phyloP scores from a whole-genome alignment of 768 basidiomycete species.

The Rhizopogon rudus region DNA sequence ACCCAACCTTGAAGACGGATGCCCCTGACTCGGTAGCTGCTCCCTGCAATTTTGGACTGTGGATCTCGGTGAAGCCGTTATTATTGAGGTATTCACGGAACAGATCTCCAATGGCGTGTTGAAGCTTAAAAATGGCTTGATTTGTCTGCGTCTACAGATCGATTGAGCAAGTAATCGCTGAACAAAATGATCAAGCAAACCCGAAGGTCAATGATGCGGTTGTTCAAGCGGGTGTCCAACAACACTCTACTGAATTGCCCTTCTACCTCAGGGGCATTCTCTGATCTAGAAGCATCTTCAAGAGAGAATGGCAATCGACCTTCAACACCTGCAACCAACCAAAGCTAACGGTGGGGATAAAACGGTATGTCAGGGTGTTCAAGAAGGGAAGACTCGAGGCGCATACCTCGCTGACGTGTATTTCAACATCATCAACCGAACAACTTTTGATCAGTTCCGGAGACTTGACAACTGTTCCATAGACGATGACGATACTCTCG shows the following conservation, averaged over 20 bases:
- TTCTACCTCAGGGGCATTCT: slow-evolving; percentile 58
- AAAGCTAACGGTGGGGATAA: slow-evolving; percentile 44
- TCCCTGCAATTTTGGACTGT: slow-evolving; percentile 95
- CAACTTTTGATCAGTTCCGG: slow-evolving; percentile 90
- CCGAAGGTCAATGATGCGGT: slow-evolving; percentile 89
- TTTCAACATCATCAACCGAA: slow-evolving; percentile 80
- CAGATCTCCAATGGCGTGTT: slow-evolving; percentile 80
- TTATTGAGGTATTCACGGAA: slow-evolving; percentile 79
- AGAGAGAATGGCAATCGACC: slow-evolving; percentile 82
- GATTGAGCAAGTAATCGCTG: background rate
- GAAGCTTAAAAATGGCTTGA: slow-evolving; percentile 92
- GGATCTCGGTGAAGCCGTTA: slow-evolving; percentile 88
- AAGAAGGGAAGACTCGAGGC: background rate
- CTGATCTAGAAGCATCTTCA: slow-evolving; percentile 87
- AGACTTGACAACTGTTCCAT: slow-evolving; percentile 75
- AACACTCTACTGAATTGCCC: slow-evolving; percentile 76
- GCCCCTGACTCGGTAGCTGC: slow-evolving; percentile 97
- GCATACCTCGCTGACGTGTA: slow-evolving; percentile 76
- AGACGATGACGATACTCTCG: slow-evolving; percentile 90
- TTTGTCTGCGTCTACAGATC: slow-evolving; percentile 79
- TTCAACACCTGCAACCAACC: slow-evolving; percentile 79
- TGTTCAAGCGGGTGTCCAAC: slow-evolving; percentile 91
- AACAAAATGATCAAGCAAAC: slow-evolving; percentile 37
- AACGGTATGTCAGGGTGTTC: background rate
- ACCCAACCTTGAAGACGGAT: slow-evolving; percentile 95